Evolutionary conservation across 495 filamentous ascomycete species (phyloP).

Genomic region (Penicillium mononematosum): DNA sequence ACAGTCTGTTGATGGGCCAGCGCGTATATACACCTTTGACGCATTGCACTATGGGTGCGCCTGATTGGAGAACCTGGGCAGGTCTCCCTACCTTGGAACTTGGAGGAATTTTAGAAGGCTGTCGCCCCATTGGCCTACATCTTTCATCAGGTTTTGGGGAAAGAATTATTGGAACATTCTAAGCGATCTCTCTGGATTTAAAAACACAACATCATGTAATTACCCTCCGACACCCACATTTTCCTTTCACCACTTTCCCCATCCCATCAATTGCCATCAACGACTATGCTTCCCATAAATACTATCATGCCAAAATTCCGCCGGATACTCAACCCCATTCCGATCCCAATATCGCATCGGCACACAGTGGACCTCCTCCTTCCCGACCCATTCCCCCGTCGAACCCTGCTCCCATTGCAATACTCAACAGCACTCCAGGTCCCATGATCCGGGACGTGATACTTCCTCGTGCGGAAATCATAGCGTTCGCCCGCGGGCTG

Average conservation of each 20-base stretch:
- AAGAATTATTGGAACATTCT: not conserved
- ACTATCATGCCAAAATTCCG: slow-evolving; percentile 28
- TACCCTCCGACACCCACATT: not conserved
- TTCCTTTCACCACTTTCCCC: not conserved
- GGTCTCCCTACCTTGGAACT: not conserved
- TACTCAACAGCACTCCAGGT: slow-evolving; percentile 36
- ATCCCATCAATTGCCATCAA: slow-evolving; percentile 1
- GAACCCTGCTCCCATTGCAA: slow-evolving; percentile 16
- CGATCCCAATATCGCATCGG: slow-evolving; percentile 34
- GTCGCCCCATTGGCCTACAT: not conserved
- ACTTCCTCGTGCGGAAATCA: slow-evolving; percentile 34
- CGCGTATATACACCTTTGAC: slow-evolving; percentile 21
- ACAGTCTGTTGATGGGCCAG: slow-evolving; percentile 1
- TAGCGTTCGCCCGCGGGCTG: slow-evolving; percentile 22
- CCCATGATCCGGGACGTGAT: slow-evolving; percentile 28
- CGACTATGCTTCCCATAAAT: slow-evolving; percentile 24
- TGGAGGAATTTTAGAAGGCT: not conserved
- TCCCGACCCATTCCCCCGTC: slow-evolving; percentile 1
- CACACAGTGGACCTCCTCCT: slow-evolving; percentile 22
- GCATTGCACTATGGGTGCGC: slow-evolving; percentile 28
- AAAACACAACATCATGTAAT: not conserved
- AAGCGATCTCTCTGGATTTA: not conserved
- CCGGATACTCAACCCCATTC: slow-evolving; percentile 28
- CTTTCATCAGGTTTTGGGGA: not conserved
- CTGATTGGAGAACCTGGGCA: slow-evolving; percentile 10